Percentiles rank a stretch among this genome's conserved stretches.
phyloP scores from a whole-genome alignment of 2,329 filamentous ascomycete species.

The Aspergillus sp. region DNA sequence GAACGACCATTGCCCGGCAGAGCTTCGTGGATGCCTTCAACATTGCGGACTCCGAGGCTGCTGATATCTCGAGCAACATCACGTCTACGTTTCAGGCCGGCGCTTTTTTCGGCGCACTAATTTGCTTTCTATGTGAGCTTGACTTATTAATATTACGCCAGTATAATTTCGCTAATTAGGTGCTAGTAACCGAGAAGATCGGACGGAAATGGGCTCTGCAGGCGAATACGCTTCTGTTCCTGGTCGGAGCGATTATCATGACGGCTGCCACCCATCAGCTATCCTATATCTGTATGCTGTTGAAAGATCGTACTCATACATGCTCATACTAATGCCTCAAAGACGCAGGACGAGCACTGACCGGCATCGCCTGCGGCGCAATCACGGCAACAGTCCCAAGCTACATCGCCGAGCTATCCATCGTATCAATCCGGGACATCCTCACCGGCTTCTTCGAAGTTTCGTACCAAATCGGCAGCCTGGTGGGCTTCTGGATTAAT shows the following conservation, averaged over 20 bases:
- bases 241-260: slow-evolving; percentile 48
- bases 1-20: slow-evolving; percentile 53
- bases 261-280: slow-evolving; percentile 43
- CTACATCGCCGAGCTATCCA: slow-evolving; percentile 34
- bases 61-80: slow-evolving; percentile 48
- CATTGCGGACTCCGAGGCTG: slow-evolving; percentile 37
- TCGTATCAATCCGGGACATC: slow-evolving; percentile 33
- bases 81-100: slow-evolving; percentile 52
- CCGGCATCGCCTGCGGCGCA: slow-evolving; percentile 33
- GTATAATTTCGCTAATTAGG: no score
- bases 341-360: slow-evolving; percentile 37
- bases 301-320: no score
- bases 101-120: slow-evolving; percentile 56
- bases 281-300: slow-evolving; percentile 1
- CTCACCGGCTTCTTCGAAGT: slow-evolving; percentile 35
- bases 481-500: slow-evolving; percentile 39
- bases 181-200: slow-evolving; percentile 45
- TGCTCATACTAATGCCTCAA: no score
- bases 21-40: slow-evolving; percentile 51
- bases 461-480: slow-evolving; percentile 32
- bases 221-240: slow-evolving; percentile 46
- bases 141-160: neutral
- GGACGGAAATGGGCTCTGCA: slow-evolving; percentile 54
- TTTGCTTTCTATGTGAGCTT: slow-evolving; percentile 36
- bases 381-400: slow-evolving; percentile 34